A percentile compares a stretch with the other conserved stretches of the same genome.
These are phyloP conservation scores for Aspergillus udagawae DNA, from an alignment of 2,329 filamentous ascomycete genomes.

Conservation along the genomic window DNA sequence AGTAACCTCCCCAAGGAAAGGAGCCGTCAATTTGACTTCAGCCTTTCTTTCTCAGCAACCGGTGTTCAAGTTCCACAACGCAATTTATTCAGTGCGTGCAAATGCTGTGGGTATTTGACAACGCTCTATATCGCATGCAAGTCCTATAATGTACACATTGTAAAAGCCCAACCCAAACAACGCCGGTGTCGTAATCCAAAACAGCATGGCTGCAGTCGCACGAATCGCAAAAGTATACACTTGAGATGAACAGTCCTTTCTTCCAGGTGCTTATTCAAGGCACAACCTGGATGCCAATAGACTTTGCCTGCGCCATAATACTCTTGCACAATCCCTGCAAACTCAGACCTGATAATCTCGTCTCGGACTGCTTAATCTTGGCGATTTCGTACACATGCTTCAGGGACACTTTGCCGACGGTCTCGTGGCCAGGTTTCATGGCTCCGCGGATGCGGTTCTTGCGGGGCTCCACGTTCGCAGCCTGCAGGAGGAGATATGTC, in stretches of 20 bases:
- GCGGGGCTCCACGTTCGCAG: slow-evolving; percentile 66
- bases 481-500: slow-evolving; percentile 80
- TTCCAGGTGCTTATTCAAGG: slow-evolving; percentile 41
- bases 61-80: background rate
- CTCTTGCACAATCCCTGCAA: slow-evolving; percentile 69
- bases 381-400: slow-evolving; percentile 99
- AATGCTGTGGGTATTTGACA: slow-evolving; percentile 14
- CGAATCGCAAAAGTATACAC: slow-evolving; percentile 10
- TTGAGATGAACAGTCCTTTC: slow-evolving; percentile 5
- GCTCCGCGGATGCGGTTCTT: slow-evolving; percentile 76
- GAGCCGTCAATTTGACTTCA: too few relatives aligned
- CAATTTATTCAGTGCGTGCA: background rate
- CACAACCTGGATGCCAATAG: slow-evolving; percentile 68
- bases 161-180: slow-evolving; percentile 21
- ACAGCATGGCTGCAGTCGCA: slow-evolving; percentile 8
- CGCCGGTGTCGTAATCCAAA: slow-evolving; percentile 21
- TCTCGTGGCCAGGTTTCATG: slow-evolving; percentile 68
- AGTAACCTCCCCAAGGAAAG: too few relatives aligned
- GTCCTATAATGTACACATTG: slow-evolving; percentile 22
- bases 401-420: slow-evolving; percentile 77
- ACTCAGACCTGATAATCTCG: slow-evolving; percentile 66
- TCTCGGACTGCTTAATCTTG: slow-evolving; percentile 83
- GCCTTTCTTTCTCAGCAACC: too few relatives aligned
- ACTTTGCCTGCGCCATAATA: slow-evolving; percentile 70
- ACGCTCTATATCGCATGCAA: slow-evolving; percentile 24